Percentiles rank a stretch among this genome's conserved stretches.
phyloP scores from a whole-genome alignment of 345 rosid genomes.

The Tarenaya hassleriana region DNA sequence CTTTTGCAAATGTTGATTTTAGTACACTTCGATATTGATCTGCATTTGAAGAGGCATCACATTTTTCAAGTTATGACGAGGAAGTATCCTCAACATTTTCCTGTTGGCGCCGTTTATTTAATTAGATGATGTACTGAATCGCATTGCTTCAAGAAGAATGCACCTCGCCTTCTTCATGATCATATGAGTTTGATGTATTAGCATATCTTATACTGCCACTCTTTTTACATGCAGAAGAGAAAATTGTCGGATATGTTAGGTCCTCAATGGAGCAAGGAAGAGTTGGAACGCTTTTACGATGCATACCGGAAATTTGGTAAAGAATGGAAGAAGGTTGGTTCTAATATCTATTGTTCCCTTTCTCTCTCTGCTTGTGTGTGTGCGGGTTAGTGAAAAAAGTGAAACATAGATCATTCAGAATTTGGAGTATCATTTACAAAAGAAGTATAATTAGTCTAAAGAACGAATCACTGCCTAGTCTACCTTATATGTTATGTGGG shows the following conservation, averaged over 20 bases:
- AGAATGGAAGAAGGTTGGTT: slow-evolving; percentile 76
- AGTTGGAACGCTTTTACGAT: slow-evolving; percentile 65
- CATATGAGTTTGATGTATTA: not conserved
- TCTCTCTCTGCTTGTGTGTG: not conserved
- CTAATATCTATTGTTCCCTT: not conserved
- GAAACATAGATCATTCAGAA: not conserved
- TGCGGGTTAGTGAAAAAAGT: not conserved
- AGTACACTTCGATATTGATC: not conserved
- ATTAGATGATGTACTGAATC: not conserved
- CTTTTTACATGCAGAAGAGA: slow-evolving; percentile 48
- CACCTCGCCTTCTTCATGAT: not conserved
- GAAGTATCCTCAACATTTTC: not conserved
- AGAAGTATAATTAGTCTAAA: slow-evolving; percentile 2
- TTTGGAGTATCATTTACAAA: slow-evolving; percentile 2
- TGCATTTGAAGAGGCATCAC: not conserved
- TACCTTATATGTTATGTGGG: slow-evolving; percentile 1
- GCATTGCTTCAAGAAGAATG: not conserved
- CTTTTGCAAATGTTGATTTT: not conserved
- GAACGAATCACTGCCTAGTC: slow-evolving; percentile 10
- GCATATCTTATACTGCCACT: slow-evolving; percentile 17
- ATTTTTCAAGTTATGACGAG: not conserved
- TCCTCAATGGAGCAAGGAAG: slow-evolving; percentile 79
- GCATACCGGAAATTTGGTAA: slow-evolving; percentile 71
- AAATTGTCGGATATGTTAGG: slow-evolving; percentile 77
- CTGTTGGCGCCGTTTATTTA: too few relatives aligned